Evolutionary conservation across 2,329 filamentous ascomycete species (phyloP), one percentile per base, ranked within the genome.

Genomic region (Teratosphaeriaceae sp.): DNA sequence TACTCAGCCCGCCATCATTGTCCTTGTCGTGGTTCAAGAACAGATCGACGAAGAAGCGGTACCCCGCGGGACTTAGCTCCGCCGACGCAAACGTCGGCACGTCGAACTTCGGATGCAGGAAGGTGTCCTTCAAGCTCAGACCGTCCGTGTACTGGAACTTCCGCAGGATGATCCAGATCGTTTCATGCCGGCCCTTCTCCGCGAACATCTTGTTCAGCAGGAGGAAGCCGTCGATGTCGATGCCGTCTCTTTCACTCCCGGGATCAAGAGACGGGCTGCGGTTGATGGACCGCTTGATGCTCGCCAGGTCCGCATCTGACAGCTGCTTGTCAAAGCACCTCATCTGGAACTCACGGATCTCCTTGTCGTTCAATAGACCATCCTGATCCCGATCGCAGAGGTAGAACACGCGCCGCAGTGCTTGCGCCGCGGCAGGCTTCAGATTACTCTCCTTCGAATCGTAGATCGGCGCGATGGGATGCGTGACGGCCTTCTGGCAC

Each of bases 61-160:
- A 98, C 1, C 92, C 92, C 12, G 86, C 82, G 0, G 92, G 92
- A 53, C 89, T 95, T 15, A 98, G 75, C 67, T 98, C 92, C 3
- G 90, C 89, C 3, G 90, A 97, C 0, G 88, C 84, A 59, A 85
- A 90, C 44, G 90, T 85, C 0, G 92, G 88, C 0, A 98, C 88
- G 6, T 98, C 92, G 50, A 97, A 90, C 52, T 88, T 94, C 13
- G 92, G 92, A 55, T 88, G 87, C 19, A 98, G 73, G 61, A 96
- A 97, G 53, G 75, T 85, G 60, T 97, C 89, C 57, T 90, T 88
- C 29, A 98, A 70, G 49, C 87, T 94, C 36, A 98, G 69, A 62
- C 88, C 96, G 68, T 97, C 92, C 0, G 90, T 96, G 59, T 98
- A 97, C 58, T 94, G 86, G 56, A 95, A 95, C 53, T 92, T 89